Percentiles rank a stretch among this genome's conserved stretches.
Evolutionary conservation across 2,329 filamentous ascomycete genomes (phyloP).

Genomic region (Pyrenochaeta sp.): DNA sequence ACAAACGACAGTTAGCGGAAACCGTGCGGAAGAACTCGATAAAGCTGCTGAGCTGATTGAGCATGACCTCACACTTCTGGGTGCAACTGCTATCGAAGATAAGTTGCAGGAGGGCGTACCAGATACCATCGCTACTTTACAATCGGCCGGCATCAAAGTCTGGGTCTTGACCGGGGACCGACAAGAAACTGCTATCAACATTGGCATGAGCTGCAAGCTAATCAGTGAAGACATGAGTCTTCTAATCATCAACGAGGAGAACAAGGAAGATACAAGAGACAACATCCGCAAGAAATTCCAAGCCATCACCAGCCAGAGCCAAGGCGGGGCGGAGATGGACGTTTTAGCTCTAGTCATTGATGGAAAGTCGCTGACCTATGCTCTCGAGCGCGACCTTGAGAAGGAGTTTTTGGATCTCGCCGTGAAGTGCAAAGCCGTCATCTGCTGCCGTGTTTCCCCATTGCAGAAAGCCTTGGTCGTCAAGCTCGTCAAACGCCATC

Average conservation of each 20-base stretch:
- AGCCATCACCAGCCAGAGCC: constrained; percentile 84
- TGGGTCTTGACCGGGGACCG: constrained; percentile 98
- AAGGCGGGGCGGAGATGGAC: constrained; percentile 79
- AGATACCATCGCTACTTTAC: constrained; percentile 96
- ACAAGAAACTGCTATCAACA: constrained; percentile 99
- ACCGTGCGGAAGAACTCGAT: constrained; percentile 91
- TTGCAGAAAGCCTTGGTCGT: constrained; percentile 97
- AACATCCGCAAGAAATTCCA: constrained; percentile 94
- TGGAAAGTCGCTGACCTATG: constrained; percentile 92
- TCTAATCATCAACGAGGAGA: constrained; percentile 93
- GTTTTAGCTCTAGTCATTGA: constrained; percentile 93
- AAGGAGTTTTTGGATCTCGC: constrained; percentile 93
- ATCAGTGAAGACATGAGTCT: constrained; percentile 99
- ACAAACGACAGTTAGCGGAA: constrained; percentile 88
- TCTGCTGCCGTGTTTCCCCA: constrained; percentile 95
- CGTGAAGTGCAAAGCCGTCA: constrained; percentile 97
- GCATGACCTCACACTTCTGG: constrained; percentile 87
- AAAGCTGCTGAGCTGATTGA: constrained; percentile 97
- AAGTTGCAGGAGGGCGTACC: constrained; percentile 96
- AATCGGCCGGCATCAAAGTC: constrained; percentile 96
- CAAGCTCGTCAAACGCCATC: constrained; percentile 95
- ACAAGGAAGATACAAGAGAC: constrained; percentile 77
- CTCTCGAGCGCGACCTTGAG: constrained; percentile 91
- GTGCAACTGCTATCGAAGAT: constrained; percentile 97
- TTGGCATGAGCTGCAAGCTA: constrained; percentile 99